phyloP scores from a whole-genome alignment of 495 filamentous ascomycete genomes.

The Talaromyces nanjingensis region DNA sequence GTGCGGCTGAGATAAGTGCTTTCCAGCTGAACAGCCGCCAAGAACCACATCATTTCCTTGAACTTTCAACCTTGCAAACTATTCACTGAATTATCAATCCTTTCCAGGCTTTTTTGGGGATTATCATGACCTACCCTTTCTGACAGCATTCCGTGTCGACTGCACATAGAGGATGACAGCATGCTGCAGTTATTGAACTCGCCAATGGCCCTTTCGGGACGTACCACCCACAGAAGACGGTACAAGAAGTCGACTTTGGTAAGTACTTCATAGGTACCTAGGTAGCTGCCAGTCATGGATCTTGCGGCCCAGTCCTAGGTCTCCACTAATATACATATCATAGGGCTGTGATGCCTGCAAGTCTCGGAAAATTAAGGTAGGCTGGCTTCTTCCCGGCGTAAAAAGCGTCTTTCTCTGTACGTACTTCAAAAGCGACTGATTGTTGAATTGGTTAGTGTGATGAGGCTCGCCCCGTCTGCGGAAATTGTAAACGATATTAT shows the following conservation, averaged over 20 bases:
- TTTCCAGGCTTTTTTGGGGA: neutral
- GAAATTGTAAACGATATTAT: conserved; percentile 5
- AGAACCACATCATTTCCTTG: neutral
- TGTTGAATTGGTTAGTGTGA: neutral
- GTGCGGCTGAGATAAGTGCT: neutral
- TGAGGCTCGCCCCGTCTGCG: conserved; percentile 5
- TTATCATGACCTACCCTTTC: neutral
- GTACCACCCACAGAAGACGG: neutral
- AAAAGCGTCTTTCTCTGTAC: neutral
- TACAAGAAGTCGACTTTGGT: conserved; percentile 6
- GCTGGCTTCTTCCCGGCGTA: neutral
- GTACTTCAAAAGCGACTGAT: neutral
- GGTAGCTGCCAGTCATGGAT: neutral
- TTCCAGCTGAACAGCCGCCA: neutral
- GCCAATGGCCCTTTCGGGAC: neutral
- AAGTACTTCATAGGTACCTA: neutral
- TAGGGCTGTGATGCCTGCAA: conserved; percentile 8
- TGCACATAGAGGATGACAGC: neutral
- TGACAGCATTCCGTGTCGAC: neutral
- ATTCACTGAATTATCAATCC: neutral
- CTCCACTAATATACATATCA: neutral
- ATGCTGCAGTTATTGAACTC: neutral
- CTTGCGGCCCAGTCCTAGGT: neutral
- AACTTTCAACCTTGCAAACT: neutral
- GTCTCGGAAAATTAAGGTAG: conserved; percentile 9